Evolutionary conservation across 2,329 filamentous ascomycete genomes (phyloP), one percentile per base, ranked within the genome.

Genomic region (Pleoardoris graminearum): DNA sequence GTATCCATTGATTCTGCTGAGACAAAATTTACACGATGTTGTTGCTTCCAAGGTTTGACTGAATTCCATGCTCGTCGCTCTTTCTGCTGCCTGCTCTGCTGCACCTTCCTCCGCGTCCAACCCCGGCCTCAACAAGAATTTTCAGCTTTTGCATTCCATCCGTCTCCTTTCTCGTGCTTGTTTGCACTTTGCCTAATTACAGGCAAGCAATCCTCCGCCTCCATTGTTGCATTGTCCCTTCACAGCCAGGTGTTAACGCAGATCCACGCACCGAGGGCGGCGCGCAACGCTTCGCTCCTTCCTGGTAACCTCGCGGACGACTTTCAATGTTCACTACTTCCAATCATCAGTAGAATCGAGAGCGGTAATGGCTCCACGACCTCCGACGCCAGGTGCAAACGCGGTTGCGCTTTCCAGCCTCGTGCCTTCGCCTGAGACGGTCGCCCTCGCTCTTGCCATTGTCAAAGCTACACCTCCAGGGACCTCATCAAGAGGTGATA

Each of bases 401-500:
- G 6, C 22, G 50, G n/a, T 29, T 23, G 32, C 23, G 16, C 12
- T 37, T 16, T 21, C 25, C 12, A 22, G 23, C 3, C 38, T 54
- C 21, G 27, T 55, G 6, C 69, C 67, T 22, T 62, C 66, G 4
- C 41, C 36, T 12, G 53, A 68, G 10, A 67, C 72, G 36, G 48
- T 70, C 16, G 70, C 72, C 3, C 58, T 72, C 14, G 73, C 71
- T 6, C 55, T 75, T 36, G 66, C 68, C 3, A 57, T 76, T n/a
- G 54, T 77, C n/a, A 64, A 62, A 19, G 66, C 68, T 2, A 79
- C 76, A 51, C 76, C 76, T 4, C 37, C 54, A 4, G 65, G 61
- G 0, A 51, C 71, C 16, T 57, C 64, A 2, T 60, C 75, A 3
- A 63, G 65, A 67, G 71, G 73, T 71, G 10, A 51, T 58, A 51